Evolutionary conservation across 2,329 filamentous ascomycete species (phyloP).

Genomic region (Dendrostoma leiphaemia): DNA sequence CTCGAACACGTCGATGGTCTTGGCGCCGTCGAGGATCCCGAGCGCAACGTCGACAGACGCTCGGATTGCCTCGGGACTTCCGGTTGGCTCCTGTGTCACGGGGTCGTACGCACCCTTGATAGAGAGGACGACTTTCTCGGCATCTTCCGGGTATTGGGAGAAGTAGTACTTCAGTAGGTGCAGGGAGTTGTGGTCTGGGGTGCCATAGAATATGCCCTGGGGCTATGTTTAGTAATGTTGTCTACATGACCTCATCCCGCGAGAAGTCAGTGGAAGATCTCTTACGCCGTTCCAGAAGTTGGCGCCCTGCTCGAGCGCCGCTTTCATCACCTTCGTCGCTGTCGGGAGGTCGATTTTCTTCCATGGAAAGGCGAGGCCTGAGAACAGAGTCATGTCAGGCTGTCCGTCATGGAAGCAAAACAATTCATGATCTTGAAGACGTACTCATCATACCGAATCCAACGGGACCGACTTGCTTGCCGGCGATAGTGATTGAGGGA

Average conservation of each 20-base stretch:
- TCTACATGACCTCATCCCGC: too few species aligned
- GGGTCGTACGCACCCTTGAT: conserved; percentile 50
- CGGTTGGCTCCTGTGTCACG: conserved; percentile 33
- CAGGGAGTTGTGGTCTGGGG: conserved; percentile 48
- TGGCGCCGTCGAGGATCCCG: conserved; percentile 37
- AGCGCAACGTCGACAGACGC: conserved; percentile 55
- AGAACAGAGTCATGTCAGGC: not conserved
- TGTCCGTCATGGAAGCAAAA: not conserved
- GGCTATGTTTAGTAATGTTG: not conserved
- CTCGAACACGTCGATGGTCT: conserved; percentile 52
- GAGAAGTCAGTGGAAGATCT: not conserved
- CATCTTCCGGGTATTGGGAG: conserved; percentile 52
- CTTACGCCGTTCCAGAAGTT: conserved; percentile 57
- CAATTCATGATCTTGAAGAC: conserved; percentile 16
- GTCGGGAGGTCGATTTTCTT: not conserved
- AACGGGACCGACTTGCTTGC: conserved; percentile 7
- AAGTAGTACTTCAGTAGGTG: conserved; percentile 55
- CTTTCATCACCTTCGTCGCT: conserved; percentile 10
- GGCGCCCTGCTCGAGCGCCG: conserved; percentile 41
- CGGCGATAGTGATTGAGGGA: conserved; percentile 2
- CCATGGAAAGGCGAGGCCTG: conserved; percentile 8
- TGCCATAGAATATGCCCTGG: conserved; percentile 44
- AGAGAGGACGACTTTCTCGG: conserved; percentile 51
- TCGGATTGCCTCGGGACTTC: conserved; percentile 46
- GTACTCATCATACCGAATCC: conserved; percentile 36